phyloP scores from a whole-genome alignment of 129 eudicot genomes.

The Calendula officinalis region DNA sequence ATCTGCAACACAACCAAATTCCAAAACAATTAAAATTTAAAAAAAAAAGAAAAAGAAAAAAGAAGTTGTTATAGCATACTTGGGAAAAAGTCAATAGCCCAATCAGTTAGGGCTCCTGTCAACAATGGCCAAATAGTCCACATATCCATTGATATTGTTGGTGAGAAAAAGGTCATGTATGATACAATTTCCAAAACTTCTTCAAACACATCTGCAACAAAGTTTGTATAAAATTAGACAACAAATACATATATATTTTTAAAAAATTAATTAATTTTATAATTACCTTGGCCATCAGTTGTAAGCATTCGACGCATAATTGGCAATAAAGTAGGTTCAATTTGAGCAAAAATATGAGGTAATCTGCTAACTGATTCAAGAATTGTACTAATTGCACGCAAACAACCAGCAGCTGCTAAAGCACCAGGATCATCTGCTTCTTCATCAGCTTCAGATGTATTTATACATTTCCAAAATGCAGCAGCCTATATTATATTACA shows the following conservation, averaged over 20 bases:
- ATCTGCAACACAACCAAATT: constrained; percentile 41
- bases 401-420: constrained; percentile 96
- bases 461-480: constrained; percentile 93
- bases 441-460: constrained; percentile 83
- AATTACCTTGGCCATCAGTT: constrained; percentile 94
- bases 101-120: constrained; percentile 83
- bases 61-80: constrained; percentile 39
- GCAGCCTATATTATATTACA: constrained; percentile 55
- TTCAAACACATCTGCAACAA: constrained; percentile 80
- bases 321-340: constrained; percentile 89
- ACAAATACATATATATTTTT: too few relatives aligned
- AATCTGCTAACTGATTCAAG: constrained; percentile 93
- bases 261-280: too few relatives aligned
- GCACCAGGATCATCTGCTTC: constrained; percentile 98
- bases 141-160: constrained; percentile 94
- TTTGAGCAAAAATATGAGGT: constrained; percentile 71
- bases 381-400: constrained; percentile 96
- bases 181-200: constrained; percentile 95
- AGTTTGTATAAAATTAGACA: constrained; percentile 5
- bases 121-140: constrained; percentile 98
- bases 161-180: constrained; percentile 91
- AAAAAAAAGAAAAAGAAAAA: constrained; percentile 7
- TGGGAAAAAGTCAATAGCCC: constrained; percentile 98
- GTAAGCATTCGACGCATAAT: constrained; percentile 94
- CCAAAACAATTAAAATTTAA: background rate